These are phyloP conservation scores for Suillus occidentalis DNA, from an alignment of 768 basidiomycete genomes.

Conservation along the genomic window DNA sequence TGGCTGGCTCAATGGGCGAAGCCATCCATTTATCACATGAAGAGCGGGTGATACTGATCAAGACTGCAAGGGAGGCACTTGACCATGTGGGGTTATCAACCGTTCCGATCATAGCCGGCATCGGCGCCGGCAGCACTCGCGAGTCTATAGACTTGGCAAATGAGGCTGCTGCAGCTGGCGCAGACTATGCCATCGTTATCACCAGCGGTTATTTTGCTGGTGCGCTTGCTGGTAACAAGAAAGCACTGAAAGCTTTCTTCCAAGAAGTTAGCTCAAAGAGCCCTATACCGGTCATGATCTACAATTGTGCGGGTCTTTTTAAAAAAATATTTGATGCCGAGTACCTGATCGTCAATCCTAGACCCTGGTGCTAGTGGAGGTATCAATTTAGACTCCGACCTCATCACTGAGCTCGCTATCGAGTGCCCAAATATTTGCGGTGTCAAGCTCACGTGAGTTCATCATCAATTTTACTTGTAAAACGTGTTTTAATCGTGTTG, in stretches of 20 bases:
- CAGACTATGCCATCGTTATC: constrained; percentile 86
- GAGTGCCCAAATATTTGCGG: constrained; percentile 80
- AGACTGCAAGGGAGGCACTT: constrained; percentile 65
- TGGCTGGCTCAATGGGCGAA: constrained; percentile 86
- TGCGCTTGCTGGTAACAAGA: constrained; percentile 55
- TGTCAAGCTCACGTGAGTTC: constrained; percentile 82
- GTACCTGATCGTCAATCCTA: constrained; percentile 26
- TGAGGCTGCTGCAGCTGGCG: constrained; percentile 81
- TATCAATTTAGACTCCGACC: constrained; percentile 88
- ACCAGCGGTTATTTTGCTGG: constrained; percentile 87
- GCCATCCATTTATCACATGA: constrained; percentile 69
- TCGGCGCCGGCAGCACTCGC: constrained; percentile 79
- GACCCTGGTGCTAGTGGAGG: constrained; percentile 88
- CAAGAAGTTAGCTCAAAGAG: constrained; percentile 75
- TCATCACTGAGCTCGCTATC: constrained; percentile 76
- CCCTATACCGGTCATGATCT: constrained; percentile 85
- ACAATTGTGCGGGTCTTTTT: constrained; percentile 63
- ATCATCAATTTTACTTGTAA: not conserved
- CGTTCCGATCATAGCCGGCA: constrained; percentile 78
- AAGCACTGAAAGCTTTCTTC: constrained; percentile 78
- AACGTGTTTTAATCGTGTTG: constrained; percentile 11
- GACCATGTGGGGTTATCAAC: constrained; percentile 59
- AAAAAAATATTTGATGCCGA: constrained; percentile 7
- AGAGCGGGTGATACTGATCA: constrained; percentile 68
- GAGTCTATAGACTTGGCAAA: constrained; percentile 75